Evolutionary conservation across 257 asterid species (phyloP).

Genomic region (Solanum ossicruentum): DNA sequence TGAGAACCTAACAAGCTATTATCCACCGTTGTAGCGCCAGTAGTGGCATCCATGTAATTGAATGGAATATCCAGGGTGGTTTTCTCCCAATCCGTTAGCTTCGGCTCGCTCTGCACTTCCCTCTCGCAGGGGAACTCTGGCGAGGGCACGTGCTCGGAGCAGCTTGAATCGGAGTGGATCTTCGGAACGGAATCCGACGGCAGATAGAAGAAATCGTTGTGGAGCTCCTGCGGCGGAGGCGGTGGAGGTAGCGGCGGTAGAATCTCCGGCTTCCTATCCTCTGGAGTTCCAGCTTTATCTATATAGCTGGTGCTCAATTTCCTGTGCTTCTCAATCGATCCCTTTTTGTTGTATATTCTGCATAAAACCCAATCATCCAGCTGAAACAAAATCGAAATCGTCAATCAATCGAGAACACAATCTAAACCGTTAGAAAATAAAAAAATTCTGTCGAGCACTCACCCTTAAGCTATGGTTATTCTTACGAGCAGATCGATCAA

Average conservation of each 20-base stretch:
- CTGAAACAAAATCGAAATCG: conserved; percentile 25
- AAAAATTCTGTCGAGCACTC: conserved; percentile 7
- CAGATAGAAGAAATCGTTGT: conserved; percentile 43
- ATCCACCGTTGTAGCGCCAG: neutral
- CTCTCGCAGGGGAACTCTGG: conserved; percentile 30
- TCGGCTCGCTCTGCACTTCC: conserved; percentile 78
- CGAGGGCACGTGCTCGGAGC: conserved; percentile 75
- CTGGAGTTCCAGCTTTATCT: conserved; percentile 8
- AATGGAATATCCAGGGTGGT: conserved; percentile 35
- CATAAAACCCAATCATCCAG: conserved; percentile 93
- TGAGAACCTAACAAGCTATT: conserved; percentile 22
- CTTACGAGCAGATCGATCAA: conserved; percentile 74
- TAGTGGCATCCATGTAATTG: conserved; percentile 35
- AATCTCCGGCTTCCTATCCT: conserved; percentile 41
- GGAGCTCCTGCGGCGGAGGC: conserved; percentile 24
- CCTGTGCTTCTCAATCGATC: conserved; percentile 38
- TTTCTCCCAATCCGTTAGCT: conserved; percentile 45
- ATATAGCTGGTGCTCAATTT: conserved; percentile 3
- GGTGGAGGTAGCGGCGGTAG: conserved; percentile 30
- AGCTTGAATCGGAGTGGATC: conserved; percentile 70
- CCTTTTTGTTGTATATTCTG: conserved; percentile 87
- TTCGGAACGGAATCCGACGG: conserved; percentile 63
- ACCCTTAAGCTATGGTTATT: conserved; percentile 58
- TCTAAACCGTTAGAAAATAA: neutral
- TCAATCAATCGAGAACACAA: neutral